Base-by-base conservation (phyloP, 2,329 filamentous ascomycete species). In the Capronia epimyces region DNA sequence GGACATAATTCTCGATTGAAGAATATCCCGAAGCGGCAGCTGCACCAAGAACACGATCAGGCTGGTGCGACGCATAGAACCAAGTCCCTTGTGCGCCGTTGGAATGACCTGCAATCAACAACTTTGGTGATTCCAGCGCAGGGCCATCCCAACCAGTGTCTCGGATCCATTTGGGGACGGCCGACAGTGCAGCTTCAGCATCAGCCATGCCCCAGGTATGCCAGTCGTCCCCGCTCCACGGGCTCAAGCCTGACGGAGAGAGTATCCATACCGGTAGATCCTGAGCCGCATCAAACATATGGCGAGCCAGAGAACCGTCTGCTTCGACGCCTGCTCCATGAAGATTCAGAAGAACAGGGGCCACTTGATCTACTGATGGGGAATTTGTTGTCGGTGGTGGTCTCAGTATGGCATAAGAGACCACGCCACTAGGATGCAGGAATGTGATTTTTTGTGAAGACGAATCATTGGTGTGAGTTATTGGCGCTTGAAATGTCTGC, bases 211-310 rank as follows among this genome's bases (percentile, higher is more conserved):
- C 79, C 77, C 78, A 82, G 3, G 67, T 72, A 60, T 81, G 79
- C 79, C 79, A 82, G 59, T 82, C 79, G 63, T 82, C 79, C 20
- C 75, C 74, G 57, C 75, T 78, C 79, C 79, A 82, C 4, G 75
- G 65, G 15, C 77, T 81, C 13, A 76, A 76, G 18, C 79, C 79
- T 2, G 74, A 77, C 8, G 79, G 78, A 57, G 78, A 75, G 13
- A 82, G 45, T 1, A 75, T 66, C 76, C 77, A 82, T 2, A 76
- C 72, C 53, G 74, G 77, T 18, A 81, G 64, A 52, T 79, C 72
- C 18, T 75, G 69, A 1, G 77, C 65, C 16, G 67, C 65, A 60
- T 80, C 72, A 27, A 82, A 64, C 50, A 72, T 69, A 46, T 73
- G 69, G 36, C 72, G 67, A 1, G 75, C 72, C 55, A 70, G 61